A percentile compares a stretch with the other conserved stretches of the same genome.
These are phyloP conservation scores for Pseudocercospora fuligena DNA, from an alignment of 2,329 filamentous ascomycete species.

Conservation along the genomic window DNA sequence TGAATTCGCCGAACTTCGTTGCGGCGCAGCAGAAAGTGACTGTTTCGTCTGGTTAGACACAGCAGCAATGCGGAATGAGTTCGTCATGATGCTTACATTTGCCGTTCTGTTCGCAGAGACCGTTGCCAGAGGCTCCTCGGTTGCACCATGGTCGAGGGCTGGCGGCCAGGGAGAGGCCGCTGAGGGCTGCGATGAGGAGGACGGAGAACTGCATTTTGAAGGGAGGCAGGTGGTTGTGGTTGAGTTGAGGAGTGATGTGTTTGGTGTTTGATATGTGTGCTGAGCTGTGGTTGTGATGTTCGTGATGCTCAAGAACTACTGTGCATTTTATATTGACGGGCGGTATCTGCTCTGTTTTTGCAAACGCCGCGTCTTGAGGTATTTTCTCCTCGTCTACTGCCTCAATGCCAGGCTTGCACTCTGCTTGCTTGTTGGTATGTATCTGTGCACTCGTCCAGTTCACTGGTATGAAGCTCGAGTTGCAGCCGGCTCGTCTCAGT, in stretches of 20 bases:
- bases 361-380: no score
- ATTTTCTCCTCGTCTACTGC: no score
- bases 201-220: constrained; percentile 14
- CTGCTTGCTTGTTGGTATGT: no score
- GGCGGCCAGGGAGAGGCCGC: constrained; percentile 1
- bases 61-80: neutral
- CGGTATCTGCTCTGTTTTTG: no score
- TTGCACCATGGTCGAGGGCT: constrained; percentile 10
- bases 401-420: no score
- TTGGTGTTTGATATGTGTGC: neutral
- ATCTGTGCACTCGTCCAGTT: no score
- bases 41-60: neutral
- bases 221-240: neutral
- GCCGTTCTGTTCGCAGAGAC: neutral
- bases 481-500: no score
- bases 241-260: neutral
- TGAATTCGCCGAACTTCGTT: neutral
- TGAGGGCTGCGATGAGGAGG: constrained; percentile 10
- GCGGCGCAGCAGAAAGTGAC: constrained; percentile 15
- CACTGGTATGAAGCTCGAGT: no score
- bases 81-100: neutral
- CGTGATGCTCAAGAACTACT: no score
- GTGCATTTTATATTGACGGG: no score
- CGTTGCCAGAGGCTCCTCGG: neutral
- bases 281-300: no score